Base-by-base conservation (phyloP, 2,329 filamentous ascomycete species). In the Dactylellina haptotyla region DNA sequence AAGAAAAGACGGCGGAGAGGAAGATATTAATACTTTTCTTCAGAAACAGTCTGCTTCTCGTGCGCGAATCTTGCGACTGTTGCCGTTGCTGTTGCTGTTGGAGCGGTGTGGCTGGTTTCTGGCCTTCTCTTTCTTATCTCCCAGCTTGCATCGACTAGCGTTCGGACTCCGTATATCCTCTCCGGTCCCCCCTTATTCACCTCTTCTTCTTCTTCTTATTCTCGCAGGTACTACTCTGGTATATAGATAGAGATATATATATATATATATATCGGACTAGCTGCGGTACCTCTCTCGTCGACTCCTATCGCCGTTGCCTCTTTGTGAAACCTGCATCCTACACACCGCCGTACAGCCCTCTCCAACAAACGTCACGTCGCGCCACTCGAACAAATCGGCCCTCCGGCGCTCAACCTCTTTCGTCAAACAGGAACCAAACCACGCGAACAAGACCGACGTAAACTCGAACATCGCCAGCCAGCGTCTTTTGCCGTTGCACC, bases 401-500 rank as follows among this genome's bases (percentile, higher is more conserved):
- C n/a, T n/a, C n/a, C n/a, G n/a, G n/a, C n/a, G n/a, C n/a, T n/a
- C n/a, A n/a, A n/a, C n/a, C n/a, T n/a, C n/a, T n/a, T n/a, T n/a
- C 43, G 3, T 5, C 5, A 3, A 46, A 25, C 5, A 53, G 32
- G 26, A n/a, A n/a, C 4, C 28, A 23, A 43, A 59, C 63, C 53
- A 67, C 63, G 54, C n/a, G n/a, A n/a, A n/a, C n/a, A n/a, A n/a
- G n/a, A n/a, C n/a, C n/a, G n/a, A 8, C 32, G n/a, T 39, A 12
- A n/a, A 16, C 16, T 28, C 23, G 10, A 20, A 3, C 54, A 12
- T 16, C 28, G 10, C 16, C 28, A 16, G 5, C 14, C 4, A 20
- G 50, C 43, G 20, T 34, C 32, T 39, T 57, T 41, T 45, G 26
- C 37, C 54, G 34, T 50, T n/a, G n/a, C n/a, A n/a, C 9, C 18